phyloP scores from a whole-genome alignment of 2,329 filamentous ascomycete genomes.

The Orbilia blumenaviensis region DNA sequence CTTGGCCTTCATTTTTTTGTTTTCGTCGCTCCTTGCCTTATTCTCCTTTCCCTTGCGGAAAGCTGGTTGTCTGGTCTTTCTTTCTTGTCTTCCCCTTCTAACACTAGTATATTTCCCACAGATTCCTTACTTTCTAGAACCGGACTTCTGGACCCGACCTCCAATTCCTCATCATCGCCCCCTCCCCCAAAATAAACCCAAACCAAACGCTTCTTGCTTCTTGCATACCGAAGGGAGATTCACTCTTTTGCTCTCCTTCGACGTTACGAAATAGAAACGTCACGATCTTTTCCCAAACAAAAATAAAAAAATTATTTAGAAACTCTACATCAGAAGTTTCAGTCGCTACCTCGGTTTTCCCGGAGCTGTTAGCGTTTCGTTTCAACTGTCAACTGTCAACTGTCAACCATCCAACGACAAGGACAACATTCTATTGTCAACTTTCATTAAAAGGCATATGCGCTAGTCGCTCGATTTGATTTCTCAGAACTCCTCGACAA shows the following conservation, averaged over 20 bases:
- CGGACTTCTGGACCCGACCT: conserved; percentile 51
- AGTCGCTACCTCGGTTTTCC: conserved; percentile 1
- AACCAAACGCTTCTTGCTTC: background rate
- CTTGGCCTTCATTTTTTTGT: conserved; percentile 41
- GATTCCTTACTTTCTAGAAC: conserved; percentile 54
- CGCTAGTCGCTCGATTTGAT: conserved; percentile 44
- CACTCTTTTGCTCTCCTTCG: conserved; percentile 54
- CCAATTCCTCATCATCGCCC: conserved; percentile 27
- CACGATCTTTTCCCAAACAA: conserved; percentile 31
- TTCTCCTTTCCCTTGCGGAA: conserved; percentile 54
- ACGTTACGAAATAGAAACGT: conserved; percentile 38
- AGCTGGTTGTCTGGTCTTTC: conserved; percentile 43
- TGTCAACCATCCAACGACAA: too few species aligned
- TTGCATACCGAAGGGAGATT: conserved; percentile 50
- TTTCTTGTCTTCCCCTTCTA: conserved; percentile 39
- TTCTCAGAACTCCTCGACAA: conserved; percentile 15
- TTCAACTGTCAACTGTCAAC: conserved; percentile 19
- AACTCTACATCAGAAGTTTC: background rate
- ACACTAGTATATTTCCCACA: conserved; percentile 42
- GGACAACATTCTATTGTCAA: conserved; percentile 3
- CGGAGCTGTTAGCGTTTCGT: conserved; percentile 34
- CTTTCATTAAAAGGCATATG: conserved; percentile 19
- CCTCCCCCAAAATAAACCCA: background rate
- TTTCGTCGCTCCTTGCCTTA: conserved; percentile 52
- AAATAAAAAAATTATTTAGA: background rate